Evolutionary conservation across 176 grass and related monocot genomes (phyloP).

Genomic region (Musa acuminata): DNA sequence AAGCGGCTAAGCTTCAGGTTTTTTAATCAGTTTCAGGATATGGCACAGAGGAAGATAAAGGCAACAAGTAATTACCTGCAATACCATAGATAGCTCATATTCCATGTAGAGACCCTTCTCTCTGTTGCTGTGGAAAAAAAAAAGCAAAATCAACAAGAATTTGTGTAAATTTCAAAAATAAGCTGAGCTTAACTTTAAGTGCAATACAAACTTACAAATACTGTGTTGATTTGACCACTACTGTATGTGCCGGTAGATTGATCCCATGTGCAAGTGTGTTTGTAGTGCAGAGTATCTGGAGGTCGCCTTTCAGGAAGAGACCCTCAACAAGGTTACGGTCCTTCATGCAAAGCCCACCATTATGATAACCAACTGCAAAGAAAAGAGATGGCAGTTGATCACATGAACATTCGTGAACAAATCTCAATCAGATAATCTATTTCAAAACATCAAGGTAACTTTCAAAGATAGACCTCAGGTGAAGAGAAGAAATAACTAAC

Average conservation of each 20-base stretch:
- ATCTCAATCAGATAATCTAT: constrained; percentile 1
- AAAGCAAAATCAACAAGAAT: not conserved
- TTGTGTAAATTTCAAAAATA: not conserved
- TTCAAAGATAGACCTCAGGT: not conserved
- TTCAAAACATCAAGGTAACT: not conserved
- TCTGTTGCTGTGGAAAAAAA: constrained; percentile 61
- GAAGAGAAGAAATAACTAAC: not conserved
- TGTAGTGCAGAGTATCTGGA: constrained; percentile 84
- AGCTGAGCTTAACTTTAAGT: not conserved
- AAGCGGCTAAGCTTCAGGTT: not conserved
- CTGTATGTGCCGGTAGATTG: constrained; percentile 93
- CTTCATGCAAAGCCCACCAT: constrained; percentile 76
- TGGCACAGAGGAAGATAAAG: not conserved
- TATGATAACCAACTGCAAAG: constrained; percentile 91
- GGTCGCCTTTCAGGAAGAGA: constrained; percentile 86
- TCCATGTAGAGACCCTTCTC: constrained; percentile 76
- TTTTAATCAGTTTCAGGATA: not conserved
- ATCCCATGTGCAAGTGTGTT: constrained; percentile 94
- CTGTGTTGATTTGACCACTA: constrained; percentile 91
- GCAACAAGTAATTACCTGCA: constrained; percentile 39
- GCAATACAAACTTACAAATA: constrained; percentile 55
- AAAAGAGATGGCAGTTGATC: constrained; percentile 11
- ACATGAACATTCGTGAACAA: constrained; percentile 20
- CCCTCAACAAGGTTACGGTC: constrained; percentile 77
- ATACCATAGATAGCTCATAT: constrained; percentile 94